A percentile compares a stretch with the other conserved stretches of the same genome.
phyloP scores from a whole-genome alignment of 108 stramenopile genomes.

The Cyclotella atomus region DNA sequence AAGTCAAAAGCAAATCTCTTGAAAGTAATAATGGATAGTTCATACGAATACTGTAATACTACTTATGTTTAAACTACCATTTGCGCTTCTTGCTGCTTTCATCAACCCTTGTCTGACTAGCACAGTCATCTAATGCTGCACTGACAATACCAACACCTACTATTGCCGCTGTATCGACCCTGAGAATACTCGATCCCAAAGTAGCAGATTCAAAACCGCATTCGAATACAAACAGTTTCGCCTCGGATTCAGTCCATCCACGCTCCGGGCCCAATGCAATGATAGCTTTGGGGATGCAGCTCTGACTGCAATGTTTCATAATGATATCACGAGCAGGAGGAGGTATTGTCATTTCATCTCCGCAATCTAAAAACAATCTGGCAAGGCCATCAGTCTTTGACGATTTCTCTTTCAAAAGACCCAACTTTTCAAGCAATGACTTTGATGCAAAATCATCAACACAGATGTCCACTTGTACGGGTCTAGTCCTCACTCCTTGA shows the following conservation, averaged over 20 bases:
- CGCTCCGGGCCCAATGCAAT: constrained; percentile 57
- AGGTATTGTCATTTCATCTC: constrained; percentile 40
- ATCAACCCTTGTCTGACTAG: not conserved
- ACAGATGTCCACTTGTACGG: constrained; percentile 41
- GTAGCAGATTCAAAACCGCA: constrained; percentile 49
- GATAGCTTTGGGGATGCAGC: constrained; percentile 24
- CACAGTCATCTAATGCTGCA: constrained; percentile 48
- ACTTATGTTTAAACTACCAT: not conserved
- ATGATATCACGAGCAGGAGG: constrained; percentile 42
- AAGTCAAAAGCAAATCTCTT: constrained; percentile 9
- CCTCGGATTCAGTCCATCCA: constrained; percentile 58
- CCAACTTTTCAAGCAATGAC: constrained; percentile 21
- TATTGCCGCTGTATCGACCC: constrained; percentile 57
- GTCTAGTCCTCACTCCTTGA: constrained; percentile 50
- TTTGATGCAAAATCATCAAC: constrained; percentile 28
- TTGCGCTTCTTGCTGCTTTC: not conserved
- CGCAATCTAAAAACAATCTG: constrained; percentile 59
- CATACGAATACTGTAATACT: not conserved
- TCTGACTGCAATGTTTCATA: constrained; percentile 20
- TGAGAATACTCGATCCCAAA: constrained; percentile 46
- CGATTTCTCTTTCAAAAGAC: constrained; percentile 14
- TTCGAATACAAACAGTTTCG: constrained; percentile 38
- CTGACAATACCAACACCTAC: constrained; percentile 50
- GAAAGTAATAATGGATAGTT: not conserved
- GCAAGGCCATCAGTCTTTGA: constrained; percentile 10